phyloP scores from a whole-genome alignment of 208 protist genomes.

The Porcisia hertigi region DNA sequence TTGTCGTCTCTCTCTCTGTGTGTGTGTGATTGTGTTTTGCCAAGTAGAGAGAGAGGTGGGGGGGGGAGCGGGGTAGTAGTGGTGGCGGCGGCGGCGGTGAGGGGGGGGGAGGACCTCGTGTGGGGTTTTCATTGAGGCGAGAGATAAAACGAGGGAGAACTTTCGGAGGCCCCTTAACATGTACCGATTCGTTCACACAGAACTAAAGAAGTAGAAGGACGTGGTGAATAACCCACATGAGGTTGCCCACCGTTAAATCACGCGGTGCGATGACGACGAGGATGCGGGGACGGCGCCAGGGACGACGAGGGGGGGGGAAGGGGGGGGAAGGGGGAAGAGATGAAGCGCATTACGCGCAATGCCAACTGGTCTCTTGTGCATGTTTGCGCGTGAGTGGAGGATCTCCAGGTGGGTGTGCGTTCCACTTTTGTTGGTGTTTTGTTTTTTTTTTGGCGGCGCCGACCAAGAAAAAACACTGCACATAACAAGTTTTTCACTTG shows the following conservation, averaged over 20 bases:
- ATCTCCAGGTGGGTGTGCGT: not conserved
- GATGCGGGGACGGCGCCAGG: not conserved
- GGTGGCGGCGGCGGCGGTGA: too few species aligned
- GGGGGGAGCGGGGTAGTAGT: not conserved
- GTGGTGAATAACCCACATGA: not conserved
- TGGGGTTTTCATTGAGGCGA: too few species aligned
- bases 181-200: too few species aligned
- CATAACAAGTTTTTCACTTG: not conserved
- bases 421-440: not conserved
- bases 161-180: too few species aligned
- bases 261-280: not conserved
- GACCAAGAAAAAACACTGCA: not conserved
- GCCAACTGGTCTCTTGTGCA: not conserved
- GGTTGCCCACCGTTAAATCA: not conserved
- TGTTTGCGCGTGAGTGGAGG: not conserved
- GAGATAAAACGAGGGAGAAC: too few species aligned
- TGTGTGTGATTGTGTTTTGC: not conserved
- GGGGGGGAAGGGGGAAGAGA: not conserved
- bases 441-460: not conserved
- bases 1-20: too few species aligned
- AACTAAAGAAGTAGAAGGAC: too few species aligned
- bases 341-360: not conserved
- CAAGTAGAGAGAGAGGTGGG: not conserved
- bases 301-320: not conserved
- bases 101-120: too few species aligned